Evolutionary conservation across 805 yeast species (phyloP).

Genomic region (Monosporozyma aquatica): DNA sequence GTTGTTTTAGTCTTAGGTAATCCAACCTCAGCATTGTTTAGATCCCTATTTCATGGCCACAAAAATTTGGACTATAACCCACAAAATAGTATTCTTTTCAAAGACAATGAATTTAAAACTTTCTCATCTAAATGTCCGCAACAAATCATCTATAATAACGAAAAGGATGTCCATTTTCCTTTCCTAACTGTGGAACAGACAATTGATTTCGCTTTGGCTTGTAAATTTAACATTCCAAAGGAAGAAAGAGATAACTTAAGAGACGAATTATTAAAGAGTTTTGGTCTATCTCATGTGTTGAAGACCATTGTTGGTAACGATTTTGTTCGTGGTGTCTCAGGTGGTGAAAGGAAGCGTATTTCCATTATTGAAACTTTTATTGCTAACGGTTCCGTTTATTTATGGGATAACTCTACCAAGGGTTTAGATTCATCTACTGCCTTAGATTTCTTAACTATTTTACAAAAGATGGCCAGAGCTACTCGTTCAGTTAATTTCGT

Average conservation of each 20-base stretch:
- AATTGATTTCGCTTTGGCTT: conserved; percentile 44
- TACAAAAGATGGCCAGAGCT: conserved; percentile 35
- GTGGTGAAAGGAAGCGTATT: conserved; percentile 61
- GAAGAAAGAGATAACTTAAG: conserved; percentile 22
- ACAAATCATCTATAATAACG: conserved; percentile 36
- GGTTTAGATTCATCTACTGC: conserved; percentile 46
- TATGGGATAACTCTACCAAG: conserved; percentile 47
- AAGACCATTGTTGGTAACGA: conserved; percentile 57
- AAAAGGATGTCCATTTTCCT: conserved; percentile 50
- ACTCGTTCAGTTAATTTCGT: conserved; percentile 36
- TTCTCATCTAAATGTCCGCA: conserved; percentile 20
- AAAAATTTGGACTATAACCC: conserved; percentile 16
- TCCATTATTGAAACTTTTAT: conserved; percentile 51
- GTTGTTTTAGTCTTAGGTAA: conserved; percentile 22
- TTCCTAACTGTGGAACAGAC: conserved; percentile 48
- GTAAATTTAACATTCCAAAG: conserved; percentile 29
- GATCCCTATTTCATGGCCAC: conserved; percentile 17
- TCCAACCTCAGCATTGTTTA: conserved; percentile 20
- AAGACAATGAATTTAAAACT: conserved; percentile 16
- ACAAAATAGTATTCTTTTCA: conserved; percentile 17
- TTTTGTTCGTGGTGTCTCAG: conserved; percentile 54
- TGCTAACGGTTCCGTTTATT: conserved; percentile 38
- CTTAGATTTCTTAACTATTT: conserved; percentile 37
- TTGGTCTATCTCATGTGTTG: conserved; percentile 43
- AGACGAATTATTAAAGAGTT: conserved; percentile 25